A percentile compares a stretch with the other conserved stretches of the same genome.
These are phyloP conservation scores for Plectosphaerella cucumerina DNA, from an alignment of 2,329 filamentous ascomycete species.

Conservation along the genomic window DNA sequence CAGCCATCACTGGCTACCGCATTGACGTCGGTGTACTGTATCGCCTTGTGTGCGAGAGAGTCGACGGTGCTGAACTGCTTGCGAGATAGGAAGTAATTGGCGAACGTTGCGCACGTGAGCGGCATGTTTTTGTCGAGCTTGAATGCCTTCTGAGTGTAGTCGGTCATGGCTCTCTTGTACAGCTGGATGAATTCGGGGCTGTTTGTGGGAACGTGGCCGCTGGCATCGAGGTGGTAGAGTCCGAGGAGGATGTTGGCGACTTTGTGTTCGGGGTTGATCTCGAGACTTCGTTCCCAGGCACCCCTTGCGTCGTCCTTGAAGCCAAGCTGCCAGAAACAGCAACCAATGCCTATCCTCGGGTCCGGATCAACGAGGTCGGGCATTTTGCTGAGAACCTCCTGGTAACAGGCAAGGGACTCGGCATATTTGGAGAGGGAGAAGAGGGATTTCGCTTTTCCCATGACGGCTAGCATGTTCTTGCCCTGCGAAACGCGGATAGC, in stretches of 20 bases:
- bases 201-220: slow-evolving; percentile 75
- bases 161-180: slow-evolving; percentile 91
- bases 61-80: slow-evolving; percentile 81
- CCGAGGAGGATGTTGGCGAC: slow-evolving; percentile 86
- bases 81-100: slow-evolving; percentile 80
- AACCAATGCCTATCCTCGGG: slow-evolving; percentile 91
- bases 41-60: slow-evolving; percentile 83
- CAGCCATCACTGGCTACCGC: slow-evolving; percentile 96
- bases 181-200: slow-evolving; percentile 79
- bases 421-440: slow-evolving; percentile 84
- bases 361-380: slow-evolving; percentile 89
- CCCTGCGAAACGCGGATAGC: slow-evolving; percentile 79
- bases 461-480: slow-evolving; percentile 85
- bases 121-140: slow-evolving; percentile 90
- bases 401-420: slow-evolving; percentile 80
- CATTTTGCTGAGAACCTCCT: slow-evolving; percentile 80
- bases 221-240: slow-evolving; percentile 83
- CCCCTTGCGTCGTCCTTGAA: slow-evolving; percentile 88
- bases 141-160: slow-evolving; percentile 90
- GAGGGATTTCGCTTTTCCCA: slow-evolving; percentile 83
- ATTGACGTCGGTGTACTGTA: slow-evolving; percentile 93
- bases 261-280: slow-evolving; percentile 79
- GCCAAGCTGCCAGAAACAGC: slow-evolving; percentile 94
- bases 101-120: slow-evolving; percentile 85
- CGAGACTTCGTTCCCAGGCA: slow-evolving; percentile 85